A percentile compares a stretch with the other conserved stretches of the same genome.
phyloP scores from a whole-genome alignment of 331 rosid species.

The Quercus lobata region DNA sequence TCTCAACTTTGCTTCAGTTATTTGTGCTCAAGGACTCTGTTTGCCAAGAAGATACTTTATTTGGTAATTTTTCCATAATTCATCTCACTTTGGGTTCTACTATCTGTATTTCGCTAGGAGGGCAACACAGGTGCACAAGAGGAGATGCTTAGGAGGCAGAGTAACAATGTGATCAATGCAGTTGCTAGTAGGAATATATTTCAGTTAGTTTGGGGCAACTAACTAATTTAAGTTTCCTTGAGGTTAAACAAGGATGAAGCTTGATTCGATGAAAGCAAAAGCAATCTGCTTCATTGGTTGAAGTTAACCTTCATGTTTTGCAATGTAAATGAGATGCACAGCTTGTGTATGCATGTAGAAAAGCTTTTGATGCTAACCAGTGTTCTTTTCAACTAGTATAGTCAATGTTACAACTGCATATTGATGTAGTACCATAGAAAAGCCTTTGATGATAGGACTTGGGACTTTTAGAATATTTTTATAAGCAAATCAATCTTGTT shows the following conservation, averaged over 20 bases:
- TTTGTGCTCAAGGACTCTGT: not conserved
- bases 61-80: not conserved
- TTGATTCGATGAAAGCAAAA: not conserved
- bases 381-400: not conserved
- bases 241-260: not conserved
- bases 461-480: not conserved
- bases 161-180: slow-evolving; percentile 54
- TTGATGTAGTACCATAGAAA: not conserved
- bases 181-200: slow-evolving; percentile 84
- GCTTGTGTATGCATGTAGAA: not conserved
- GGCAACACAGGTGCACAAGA: slow-evolving; percentile 65
- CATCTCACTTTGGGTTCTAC: not conserved
- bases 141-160: slow-evolving; percentile 70
- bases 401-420: too few relatives aligned
- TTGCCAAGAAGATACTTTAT: not conserved
- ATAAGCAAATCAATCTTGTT: too few relatives aligned
- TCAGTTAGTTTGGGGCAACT: slow-evolving; percentile 74
- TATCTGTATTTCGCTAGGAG: slow-evolving; percentile 46
- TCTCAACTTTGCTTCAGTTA: not conserved
- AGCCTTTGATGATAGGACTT: slow-evolving; percentile 1
- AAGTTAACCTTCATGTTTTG: not conserved
- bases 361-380: not conserved
- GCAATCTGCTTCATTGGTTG: not conserved
- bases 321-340: not conserved
- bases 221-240: slow-evolving; percentile 9